A percentile compares a stretch with the other conserved stretches of the same genome.
Evolutionary conservation across 352 stramenopile genomes (phyloP).

Genomic region (Globisporangium camurandrum): DNA sequence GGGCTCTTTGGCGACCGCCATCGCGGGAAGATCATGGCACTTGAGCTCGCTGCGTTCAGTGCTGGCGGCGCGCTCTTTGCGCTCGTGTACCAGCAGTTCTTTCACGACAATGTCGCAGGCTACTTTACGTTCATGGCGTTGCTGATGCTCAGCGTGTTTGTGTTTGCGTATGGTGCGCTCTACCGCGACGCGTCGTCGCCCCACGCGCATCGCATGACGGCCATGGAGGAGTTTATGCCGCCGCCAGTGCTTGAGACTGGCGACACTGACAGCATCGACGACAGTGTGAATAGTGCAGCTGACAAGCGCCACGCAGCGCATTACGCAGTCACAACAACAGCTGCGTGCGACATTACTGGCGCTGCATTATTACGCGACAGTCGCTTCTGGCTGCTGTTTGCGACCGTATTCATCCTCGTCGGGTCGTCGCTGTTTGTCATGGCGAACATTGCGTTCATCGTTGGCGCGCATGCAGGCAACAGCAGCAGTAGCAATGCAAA

Average conservation of each 20-base stretch:
- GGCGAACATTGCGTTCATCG: conserved; percentile 75
- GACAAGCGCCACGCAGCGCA: not conserved
- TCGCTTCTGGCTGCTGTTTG: conserved; percentile 65
- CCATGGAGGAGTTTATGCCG: conserved; percentile 44
- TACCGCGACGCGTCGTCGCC: conserved; percentile 24
- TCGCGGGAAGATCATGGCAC: conserved; percentile 65
- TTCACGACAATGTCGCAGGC: conserved; percentile 34
- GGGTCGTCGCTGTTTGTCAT: conserved; percentile 71
- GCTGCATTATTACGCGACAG: conserved; percentile 32
- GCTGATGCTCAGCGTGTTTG: conserved; percentile 42
- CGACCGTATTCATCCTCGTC: conserved; percentile 64
- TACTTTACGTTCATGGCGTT: conserved; percentile 70
- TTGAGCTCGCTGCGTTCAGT: conserved; percentile 61
- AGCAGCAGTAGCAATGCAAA: too few relatives aligned
- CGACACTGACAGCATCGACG: conserved; percentile 2
- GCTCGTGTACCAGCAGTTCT: conserved; percentile 51
- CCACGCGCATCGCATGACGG: conserved; percentile 11
- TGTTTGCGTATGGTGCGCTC: conserved; percentile 42
- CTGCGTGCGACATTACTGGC: conserved; percentile 62
- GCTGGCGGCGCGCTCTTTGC: conserved; percentile 63
- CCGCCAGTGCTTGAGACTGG: conserved; percentile 8
- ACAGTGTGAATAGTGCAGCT: conserved; percentile 1
- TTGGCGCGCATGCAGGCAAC: conserved; percentile 40
- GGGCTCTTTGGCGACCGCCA: conserved; percentile 56
- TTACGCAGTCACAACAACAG: not conserved